Conservation (phyloP, 192 early-diverging fungal species). For the Funneliformis mosseae region DNA sequence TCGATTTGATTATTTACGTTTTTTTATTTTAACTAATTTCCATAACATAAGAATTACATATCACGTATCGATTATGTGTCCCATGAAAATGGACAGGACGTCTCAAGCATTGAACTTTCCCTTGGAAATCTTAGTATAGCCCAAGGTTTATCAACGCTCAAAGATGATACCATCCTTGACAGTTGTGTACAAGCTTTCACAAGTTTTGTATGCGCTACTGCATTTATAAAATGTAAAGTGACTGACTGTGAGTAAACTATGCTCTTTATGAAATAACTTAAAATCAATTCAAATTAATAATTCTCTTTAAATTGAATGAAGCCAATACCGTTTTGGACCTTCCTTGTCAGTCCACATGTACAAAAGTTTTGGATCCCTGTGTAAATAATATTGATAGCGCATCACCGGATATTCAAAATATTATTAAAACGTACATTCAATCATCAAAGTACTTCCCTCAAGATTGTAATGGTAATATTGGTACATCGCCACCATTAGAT, state of each 20-base stretch:
- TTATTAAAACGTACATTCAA: not conserved
- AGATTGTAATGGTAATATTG: not conserved
- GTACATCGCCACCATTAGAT: not conserved
- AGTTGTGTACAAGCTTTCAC: slow-evolving; percentile 2
- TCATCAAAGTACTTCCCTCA: not conserved
- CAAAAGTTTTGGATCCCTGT: not conserved
- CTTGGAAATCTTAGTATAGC: not conserved
- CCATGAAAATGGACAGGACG: not conserved
- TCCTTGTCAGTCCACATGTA: slow-evolving; percentile 4
- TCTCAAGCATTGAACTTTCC: not conserved
- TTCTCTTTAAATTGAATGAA: not conserved
- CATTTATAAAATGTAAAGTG: not conserved
- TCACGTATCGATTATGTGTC: not conserved
- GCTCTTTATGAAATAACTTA: not conserved
- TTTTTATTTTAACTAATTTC: not conserved
- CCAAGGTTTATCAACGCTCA: slow-evolving; percentile 6
- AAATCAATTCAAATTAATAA: not conserved
- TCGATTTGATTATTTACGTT: not conserved
- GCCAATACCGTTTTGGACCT: not conserved
- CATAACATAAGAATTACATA: slow-evolving; percentile 1
- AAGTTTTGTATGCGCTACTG: slow-evolving; percentile 4
- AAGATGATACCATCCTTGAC: not conserved
- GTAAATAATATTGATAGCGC: not conserved
- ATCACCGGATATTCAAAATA: not conserved
- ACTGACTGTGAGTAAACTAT: not conserved